phyloP scores from a whole-genome alignment of 495 filamentous ascomycete species.

The Pyronema domesticum region DNA sequence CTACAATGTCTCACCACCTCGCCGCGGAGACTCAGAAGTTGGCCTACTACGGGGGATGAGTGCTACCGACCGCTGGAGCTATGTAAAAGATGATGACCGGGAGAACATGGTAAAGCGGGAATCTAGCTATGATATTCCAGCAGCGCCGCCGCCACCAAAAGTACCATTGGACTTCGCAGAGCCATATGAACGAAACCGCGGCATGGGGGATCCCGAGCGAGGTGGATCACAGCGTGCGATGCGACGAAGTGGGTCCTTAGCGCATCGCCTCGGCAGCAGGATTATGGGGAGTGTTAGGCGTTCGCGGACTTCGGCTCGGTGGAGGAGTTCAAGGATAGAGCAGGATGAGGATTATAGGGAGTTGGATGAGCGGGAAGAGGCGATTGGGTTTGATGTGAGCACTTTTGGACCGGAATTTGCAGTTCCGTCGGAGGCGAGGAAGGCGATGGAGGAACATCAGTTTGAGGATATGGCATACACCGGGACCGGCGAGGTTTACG shows the following conservation, averaged over 20 bases:
- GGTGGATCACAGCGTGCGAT: too few relatives aligned
- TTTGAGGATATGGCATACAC: conserved; percentile 17
- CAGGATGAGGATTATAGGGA: conserved; percentile 1
- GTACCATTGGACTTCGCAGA: neutral
- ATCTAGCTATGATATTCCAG: neutral
- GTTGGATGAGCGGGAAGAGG: conserved; percentile 6
- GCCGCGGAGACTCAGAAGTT: neutral
- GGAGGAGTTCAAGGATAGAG: neutral
- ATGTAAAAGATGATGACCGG: too few relatives aligned
- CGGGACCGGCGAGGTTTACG: conserved; percentile 18
- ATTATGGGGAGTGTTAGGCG: neutral
- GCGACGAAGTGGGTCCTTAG: neutral
- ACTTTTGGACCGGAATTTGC: conserved; percentile 16
- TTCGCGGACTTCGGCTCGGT: neutral
- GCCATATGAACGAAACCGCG: neutral
- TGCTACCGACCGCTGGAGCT: too few relatives aligned
- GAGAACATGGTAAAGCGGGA: neutral
- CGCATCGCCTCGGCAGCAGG: neutral
- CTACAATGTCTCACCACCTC: neutral
- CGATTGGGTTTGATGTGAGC: conserved; percentile 15
- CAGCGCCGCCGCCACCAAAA: neutral
- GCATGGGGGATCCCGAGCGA: neutral
- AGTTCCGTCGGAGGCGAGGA: conserved; percentile 14
- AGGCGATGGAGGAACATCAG: conserved; percentile 17
- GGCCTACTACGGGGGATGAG: too few relatives aligned